Base-by-base conservation (phyloP, 2,329 filamentous ascomycete genomes). In the Daldinia sp. region DNA sequence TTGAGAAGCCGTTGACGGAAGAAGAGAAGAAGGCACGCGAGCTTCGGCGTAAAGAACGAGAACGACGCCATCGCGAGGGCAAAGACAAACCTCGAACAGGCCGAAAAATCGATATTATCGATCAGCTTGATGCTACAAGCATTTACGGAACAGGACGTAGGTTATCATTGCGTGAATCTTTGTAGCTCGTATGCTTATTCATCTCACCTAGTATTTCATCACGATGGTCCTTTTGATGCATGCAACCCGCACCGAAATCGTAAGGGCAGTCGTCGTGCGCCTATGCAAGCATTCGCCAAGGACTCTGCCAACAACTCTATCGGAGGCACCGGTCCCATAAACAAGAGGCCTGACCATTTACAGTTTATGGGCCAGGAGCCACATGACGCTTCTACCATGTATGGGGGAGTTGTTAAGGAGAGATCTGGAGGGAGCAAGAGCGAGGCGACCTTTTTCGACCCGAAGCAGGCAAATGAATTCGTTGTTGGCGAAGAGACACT, bases 161-260 rank as follows among this genome's bases (percentile, higher is more conserved):
- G 92, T 87, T 48, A 39, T 23, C 39, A 21, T 15, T 21, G 3
- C 13, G 4, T 7, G 6, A 6, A 52, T 39, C 39, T 47, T 34
- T 6, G 2, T 4, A 27, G 11, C 2, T 34, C 57, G 17, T 56
- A 57, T 50, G 66, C 63, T 58, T 6, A 62, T 3, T 30, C 30
- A 32, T 21, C 15, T 17, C 6, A 17, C 43, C 10, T 43, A 96
- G 93, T 97, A 70, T 97, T 98, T 79, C 95, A 99, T 73, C 95
- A 99, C 74, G 95, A 98, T 73, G 95, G 95, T 0, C 95, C 95
- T 3, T 99, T 97, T 72, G 95, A 99, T 77, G 95, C 95, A 17
- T 92, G 95, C 76, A 96, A 97, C 77, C 93, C 95, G 3, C 91
- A 96, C 76, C 92, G 95, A 68, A 99, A 98, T 77, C 89, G 92